phyloP scores from a whole-genome alignment of 345 rosid genomes.

The Leavenworthia alabamica region DNA sequence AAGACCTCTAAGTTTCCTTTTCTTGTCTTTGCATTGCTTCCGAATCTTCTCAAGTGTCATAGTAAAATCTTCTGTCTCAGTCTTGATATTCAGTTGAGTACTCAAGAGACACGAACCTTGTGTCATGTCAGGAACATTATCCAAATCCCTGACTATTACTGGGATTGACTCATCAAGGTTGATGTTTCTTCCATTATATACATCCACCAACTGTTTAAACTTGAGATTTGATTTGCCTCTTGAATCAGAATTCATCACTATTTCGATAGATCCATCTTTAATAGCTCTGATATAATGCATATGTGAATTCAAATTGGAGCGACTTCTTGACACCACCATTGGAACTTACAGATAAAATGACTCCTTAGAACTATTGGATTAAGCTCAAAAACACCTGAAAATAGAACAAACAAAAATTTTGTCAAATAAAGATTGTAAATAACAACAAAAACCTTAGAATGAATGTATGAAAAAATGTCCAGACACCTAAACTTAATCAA shows the following conservation, averaged over 20 bases:
- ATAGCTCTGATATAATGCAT: slow-evolving; percentile 39
- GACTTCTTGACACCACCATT: slow-evolving; percentile 55
- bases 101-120: slow-evolving; percentile 13
- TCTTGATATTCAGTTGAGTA: slow-evolving; percentile 10
- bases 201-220: slow-evolving; percentile 40
- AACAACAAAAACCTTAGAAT: neutral
- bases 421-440: neutral
- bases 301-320: slow-evolving; percentile 25
- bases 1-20: slow-evolving; percentile 39
- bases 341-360: neutral
- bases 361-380: neutral
- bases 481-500: neutral
- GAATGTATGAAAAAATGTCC: neutral
- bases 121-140: slow-evolving; percentile 5
- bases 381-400: neutral
- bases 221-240: slow-evolving; percentile 41
- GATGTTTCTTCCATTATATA: slow-evolving; percentile 27
- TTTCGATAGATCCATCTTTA: slow-evolving; percentile 32
- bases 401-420: neutral
- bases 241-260: slow-evolving; percentile 31
- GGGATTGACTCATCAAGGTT: slow-evolving; percentile 8
- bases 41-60: slow-evolving; percentile 51
- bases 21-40: slow-evolving; percentile 48
- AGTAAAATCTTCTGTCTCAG: slow-evolving; percentile 23
- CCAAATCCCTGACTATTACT: slow-evolving; percentile 29